phyloP scores from a whole-genome alignment of 192 early-diverging fungal species.

The Backusella parvicylindrica region DNA sequence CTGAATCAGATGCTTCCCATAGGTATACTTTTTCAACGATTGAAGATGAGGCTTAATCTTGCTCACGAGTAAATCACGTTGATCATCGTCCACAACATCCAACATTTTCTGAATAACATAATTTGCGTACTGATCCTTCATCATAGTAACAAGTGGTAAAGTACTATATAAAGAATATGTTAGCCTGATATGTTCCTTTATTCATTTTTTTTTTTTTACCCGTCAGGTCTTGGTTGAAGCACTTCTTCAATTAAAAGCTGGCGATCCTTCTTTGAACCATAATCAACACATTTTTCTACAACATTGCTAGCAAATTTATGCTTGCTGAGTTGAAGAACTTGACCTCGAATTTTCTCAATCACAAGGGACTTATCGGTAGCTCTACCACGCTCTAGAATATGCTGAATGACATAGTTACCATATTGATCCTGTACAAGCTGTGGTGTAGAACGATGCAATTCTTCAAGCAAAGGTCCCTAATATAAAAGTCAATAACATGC shows the following conservation, averaged over 20 bases:
- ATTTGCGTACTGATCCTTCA: slow-evolving; percentile 99
- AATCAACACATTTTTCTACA: slow-evolving; percentile 97
- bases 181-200: not conserved
- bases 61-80: slow-evolving; percentile 80
- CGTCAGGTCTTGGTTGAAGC: slow-evolving; percentile 78
- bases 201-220: slow-evolving; percentile 35
- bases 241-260: slow-evolving; percentile 93
- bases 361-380: slow-evolving; percentile 84
- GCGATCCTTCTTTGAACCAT: slow-evolving; percentile 84
- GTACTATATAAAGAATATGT: slow-evolving; percentile 45
- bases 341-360: slow-evolving; percentile 86
- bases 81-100: slow-evolving; percentile 92
- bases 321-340: slow-evolving; percentile 89
- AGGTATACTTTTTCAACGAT: slow-evolving; percentile 94
- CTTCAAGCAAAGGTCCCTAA: slow-evolving; percentile 82
- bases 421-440: slow-evolving; percentile 98
- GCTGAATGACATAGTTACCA: slow-evolving; percentile 99
- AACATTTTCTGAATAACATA: slow-evolving; percentile 99
- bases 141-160: slow-evolving; percentile 88
- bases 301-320: slow-evolving; percentile 99
- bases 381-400: slow-evolving; percentile 93
- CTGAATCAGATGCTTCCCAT: slow-evolving; percentile 93
- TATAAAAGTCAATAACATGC: not conserved
- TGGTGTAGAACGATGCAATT: slow-evolving; percentile 89
- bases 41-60: slow-evolving; percentile 93